Evolutionary conservation across 2,329 filamentous ascomycete species (phyloP).

Genomic region (Sarocladium strictum): DNA sequence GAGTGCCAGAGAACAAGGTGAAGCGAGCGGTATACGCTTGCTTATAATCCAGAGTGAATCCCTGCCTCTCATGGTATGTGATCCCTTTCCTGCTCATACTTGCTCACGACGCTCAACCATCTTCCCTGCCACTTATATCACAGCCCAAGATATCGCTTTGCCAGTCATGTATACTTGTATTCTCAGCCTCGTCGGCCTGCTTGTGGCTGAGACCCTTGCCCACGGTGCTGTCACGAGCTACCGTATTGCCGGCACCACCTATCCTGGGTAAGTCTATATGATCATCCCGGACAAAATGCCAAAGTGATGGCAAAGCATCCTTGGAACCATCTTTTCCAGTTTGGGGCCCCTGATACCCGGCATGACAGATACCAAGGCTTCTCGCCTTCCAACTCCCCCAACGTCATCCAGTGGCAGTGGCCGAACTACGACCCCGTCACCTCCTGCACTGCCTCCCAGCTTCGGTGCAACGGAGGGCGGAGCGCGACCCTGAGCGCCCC

Average conservation of each 20-base stretch:
- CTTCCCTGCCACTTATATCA: not conserved
- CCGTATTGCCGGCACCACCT: conserved; percentile 35
- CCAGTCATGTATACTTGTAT: not conserved
- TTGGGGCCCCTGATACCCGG: not conserved
- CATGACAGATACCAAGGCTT: conserved; percentile 36
- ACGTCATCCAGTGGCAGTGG: conserved; percentile 54
- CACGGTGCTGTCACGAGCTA: conserved; percentile 41
- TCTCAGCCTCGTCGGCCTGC: conserved; percentile 14
- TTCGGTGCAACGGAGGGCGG: conserved; percentile 51
- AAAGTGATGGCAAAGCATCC: not conserved
- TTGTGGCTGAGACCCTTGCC: conserved; percentile 22
- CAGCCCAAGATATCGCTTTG: not conserved
- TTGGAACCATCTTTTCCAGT: not conserved
- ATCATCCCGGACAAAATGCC: not conserved
- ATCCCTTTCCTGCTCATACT: not conserved
- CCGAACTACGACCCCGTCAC: conserved; percentile 50
- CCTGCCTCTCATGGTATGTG: not conserved
- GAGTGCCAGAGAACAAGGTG: not conserved
- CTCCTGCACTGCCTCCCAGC: conserved; percentile 39
- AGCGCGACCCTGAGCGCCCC: conserved; percentile 37
- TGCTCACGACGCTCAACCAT: not conserved
- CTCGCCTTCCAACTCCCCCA: conserved; percentile 38
- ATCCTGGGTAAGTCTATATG: conserved; percentile 25
- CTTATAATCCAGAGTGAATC: not conserved
- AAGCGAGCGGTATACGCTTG: not conserved